Base-by-base conservation (phyloP, 495 filamentous ascomycete genomes). In the Aspergillus ostianus region DNA sequence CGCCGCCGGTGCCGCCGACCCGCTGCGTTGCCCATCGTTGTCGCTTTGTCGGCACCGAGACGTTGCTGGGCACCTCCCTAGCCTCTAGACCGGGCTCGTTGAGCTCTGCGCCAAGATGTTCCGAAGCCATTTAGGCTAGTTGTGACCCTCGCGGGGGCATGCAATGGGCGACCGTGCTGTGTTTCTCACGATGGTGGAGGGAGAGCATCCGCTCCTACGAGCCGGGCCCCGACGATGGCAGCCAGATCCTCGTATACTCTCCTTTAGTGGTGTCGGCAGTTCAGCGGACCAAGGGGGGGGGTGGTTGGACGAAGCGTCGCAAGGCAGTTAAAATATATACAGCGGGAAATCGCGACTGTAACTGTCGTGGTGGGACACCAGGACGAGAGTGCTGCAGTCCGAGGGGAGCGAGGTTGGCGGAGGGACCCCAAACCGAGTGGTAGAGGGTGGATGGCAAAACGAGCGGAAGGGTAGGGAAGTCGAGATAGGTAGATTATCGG, bases 11-110 rank as follows among this genome's bases (percentile, higher is more conserved):
- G 59, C 89, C 87, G 54, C 83, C 86, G 62, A 87, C 80, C 67
- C 90, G 87, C 62, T 91, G 90, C 29, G 94, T 98, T 56, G 94
- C 94, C 94, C 94, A 99, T 87, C 95, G 81, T 68, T 92, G 86
- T 68, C 91, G 80, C 74, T 90, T 87, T 29, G 81, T 82, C 12
- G 85, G 84, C 60, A 80, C 81, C 23, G 80, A 82, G 59, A 83
- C 73, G 64, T 82, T 78, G 55, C 79, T 85, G 59, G 69, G 77
- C 55, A 67, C 64, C 59, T 72, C 70, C 19, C 60, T 69, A 50
- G 71, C 53, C 9, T 71, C 70, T 49, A 47, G 61, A n/a, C 53
- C 53, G 36, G 60, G 61, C 41, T 70, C 68, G 36, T 59, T 54
- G 36, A 56, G 63, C 52, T 68, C 68, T 41, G 61, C 67, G 47